These are phyloP conservation scores for Aspergillus arachidicola DNA, from an alignment of 2,329 filamentous ascomycete genomes.

Conservation along the genomic window DNA sequence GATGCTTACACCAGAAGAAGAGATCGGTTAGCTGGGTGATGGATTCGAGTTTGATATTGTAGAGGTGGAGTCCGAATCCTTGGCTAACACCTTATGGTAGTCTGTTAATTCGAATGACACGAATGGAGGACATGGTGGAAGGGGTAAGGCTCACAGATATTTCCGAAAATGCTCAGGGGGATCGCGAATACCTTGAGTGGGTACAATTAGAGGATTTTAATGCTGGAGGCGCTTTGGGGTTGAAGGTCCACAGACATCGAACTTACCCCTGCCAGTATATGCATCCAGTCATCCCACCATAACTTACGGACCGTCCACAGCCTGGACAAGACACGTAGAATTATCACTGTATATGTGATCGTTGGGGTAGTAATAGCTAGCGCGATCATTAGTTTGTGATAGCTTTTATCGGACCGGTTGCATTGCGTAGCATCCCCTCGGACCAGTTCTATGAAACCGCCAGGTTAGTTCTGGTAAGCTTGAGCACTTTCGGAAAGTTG, in stretches of 20 bases:
- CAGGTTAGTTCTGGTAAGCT: background rate
- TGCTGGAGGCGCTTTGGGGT: background rate
- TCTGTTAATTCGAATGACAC: background rate
- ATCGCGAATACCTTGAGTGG: background rate
- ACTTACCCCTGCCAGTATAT: constrained; percentile 4
- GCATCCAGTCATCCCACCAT: constrained; percentile 7
- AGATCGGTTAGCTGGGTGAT: background rate
- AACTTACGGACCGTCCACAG: background rate
- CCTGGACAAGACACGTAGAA: background rate
- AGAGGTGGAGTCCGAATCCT: constrained; percentile 4
- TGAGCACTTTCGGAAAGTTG: background rate
- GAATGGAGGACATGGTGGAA: background rate
- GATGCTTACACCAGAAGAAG: background rate
- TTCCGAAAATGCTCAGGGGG: background rate
- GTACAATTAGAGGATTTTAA: background rate
- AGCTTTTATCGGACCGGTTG: background rate
- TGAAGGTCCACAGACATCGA: background rate
- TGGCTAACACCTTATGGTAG: background rate
- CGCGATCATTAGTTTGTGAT: background rate
- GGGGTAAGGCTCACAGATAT: background rate
- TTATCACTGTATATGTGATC: background rate
- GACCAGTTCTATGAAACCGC: background rate
- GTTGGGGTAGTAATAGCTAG: background rate
- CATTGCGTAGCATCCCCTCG: constrained; percentile 1
- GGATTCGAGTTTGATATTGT: background rate